Conservation (phyloP, 1,284 basidiomycete species). For the Puccinia brachypodii region DNA sequence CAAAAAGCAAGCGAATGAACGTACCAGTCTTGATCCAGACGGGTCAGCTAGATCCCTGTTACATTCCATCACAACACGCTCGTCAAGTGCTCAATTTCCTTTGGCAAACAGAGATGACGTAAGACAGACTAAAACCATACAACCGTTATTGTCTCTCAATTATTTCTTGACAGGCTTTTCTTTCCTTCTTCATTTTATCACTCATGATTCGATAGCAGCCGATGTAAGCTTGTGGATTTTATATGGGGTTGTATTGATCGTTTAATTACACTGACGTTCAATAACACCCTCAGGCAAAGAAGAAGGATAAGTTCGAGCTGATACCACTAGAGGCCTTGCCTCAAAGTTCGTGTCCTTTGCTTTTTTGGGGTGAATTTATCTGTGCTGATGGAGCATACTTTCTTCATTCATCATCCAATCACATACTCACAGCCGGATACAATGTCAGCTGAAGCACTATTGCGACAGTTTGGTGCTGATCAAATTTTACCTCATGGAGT, state of each 20-base stretch:
- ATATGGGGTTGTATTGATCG: background rate
- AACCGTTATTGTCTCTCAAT: background rate
- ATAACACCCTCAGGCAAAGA: background rate
- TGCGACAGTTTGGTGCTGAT: slow-evolving; percentile 5
- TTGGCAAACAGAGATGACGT: slow-evolving; percentile 2
- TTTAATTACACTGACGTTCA: background rate
- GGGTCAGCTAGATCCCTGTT: background rate
- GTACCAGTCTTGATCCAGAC: background rate
- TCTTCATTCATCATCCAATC: background rate
- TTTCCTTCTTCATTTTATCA: background rate
- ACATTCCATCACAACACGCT: background rate
- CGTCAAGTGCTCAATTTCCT: background rate
- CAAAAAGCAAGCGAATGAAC: background rate
- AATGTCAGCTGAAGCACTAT: slow-evolving; percentile 25
- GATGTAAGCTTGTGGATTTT: background rate
- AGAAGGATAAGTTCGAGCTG: slow-evolving; percentile 2
- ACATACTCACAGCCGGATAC: background rate
- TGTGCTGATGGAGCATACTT: background rate
- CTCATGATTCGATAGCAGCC: background rate
- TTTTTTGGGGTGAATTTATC: background rate
- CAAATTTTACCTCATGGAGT: slow-evolving; percentile 1
- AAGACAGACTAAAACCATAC: background rate
- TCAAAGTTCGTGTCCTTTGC: background rate
- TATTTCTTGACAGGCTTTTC: background rate
- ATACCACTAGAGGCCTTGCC: background rate